These are phyloP conservation scores for Myxozyma monticola DNA, from an alignment of 805 yeast genomes.

Conservation along the genomic window DNA sequence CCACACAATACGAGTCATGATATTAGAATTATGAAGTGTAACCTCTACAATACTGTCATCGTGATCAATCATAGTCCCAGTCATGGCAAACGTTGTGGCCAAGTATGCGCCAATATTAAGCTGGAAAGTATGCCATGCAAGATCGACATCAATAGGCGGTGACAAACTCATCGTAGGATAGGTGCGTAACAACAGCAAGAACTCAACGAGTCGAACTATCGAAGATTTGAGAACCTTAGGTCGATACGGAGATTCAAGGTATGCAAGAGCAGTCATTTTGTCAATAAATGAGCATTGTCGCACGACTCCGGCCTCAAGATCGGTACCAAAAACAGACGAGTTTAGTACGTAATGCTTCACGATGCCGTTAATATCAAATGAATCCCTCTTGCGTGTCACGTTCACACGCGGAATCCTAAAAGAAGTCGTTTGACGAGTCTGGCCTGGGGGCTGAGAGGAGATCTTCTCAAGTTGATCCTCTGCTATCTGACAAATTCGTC, in stretches of 20 bases:
- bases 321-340: conserved; percentile 14
- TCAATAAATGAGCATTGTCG: conserved; percentile 27
- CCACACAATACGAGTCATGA: neutral
- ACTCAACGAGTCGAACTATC: conserved; percentile 15
- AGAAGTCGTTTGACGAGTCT: conserved; percentile 17
- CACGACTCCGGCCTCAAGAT: conserved; percentile 29
- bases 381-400: too few relatives aligned
- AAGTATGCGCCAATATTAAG: conserved; percentile 15
- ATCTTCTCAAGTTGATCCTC: too few relatives aligned
- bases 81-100: neutral
- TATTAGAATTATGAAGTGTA: neutral
- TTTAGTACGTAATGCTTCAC: too few relatives aligned
- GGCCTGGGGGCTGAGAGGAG: too few relatives aligned
- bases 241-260: conserved; percentile 27
- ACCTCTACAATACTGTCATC: neutral
- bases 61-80: conserved; percentile 11
- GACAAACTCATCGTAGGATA: conserved; percentile 10
- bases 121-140: conserved; percentile 33
- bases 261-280: conserved; percentile 27
- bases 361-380: too few relatives aligned
- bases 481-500: too few relatives aligned
- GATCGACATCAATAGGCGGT: conserved; percentile 30
- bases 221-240: conserved; percentile 6
- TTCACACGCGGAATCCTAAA: too few relatives aligned
- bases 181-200: conserved; percentile 8